Evolutionary conservation across 768 basidiomycete species (phyloP), one percentile per base, ranked within the genome.

Genomic region (Suillus weaverae): DNA sequence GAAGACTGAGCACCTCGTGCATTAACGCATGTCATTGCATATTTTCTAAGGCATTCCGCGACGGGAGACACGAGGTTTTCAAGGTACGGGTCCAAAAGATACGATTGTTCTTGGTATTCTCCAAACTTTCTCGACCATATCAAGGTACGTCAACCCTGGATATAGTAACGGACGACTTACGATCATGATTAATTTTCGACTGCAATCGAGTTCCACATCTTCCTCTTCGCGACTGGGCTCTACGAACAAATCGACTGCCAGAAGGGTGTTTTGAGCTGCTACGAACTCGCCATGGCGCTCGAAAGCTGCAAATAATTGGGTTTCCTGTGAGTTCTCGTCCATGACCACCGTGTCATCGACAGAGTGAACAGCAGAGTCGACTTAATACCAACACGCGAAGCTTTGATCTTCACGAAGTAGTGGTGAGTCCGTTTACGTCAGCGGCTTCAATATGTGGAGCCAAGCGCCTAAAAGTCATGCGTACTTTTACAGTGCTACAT

Each of bases 31-130:
- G 70, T 69, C 67, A 79, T 83, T 13, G 88, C 84, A 67, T 86
- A 83, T 9, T 70, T 68, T 72, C 88, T 89, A 48, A 97, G 76
- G 35, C 77, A 74, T 38, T 87, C 83, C 39, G 95, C 86, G 2
- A 90, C 86, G 0, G 96, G 95, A 2, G 81, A 76, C 11, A 97
- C 85, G 62, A 99, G 85, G 38, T 80, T 73, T 71, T 96, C 92
- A 22, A 99, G 83, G 69, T 84, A 89, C 43, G 97, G 95, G 74
- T 99, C 97, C 14, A 99, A 82, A 4, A 99, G 84, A 74, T 95
- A 93, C 3, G 95, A 83, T 69, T 97, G 94, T 66, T 99, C 96
- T 74, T 97, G 95, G 72, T 97, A 98, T 72, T 89, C 86, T 72
- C 86, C 86, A 35, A 98, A 84, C 97, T 98, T 62, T 20, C 67